Conservation (phyloP, 306 rosid genomes). For the Lagenaria siceraria region DNA sequence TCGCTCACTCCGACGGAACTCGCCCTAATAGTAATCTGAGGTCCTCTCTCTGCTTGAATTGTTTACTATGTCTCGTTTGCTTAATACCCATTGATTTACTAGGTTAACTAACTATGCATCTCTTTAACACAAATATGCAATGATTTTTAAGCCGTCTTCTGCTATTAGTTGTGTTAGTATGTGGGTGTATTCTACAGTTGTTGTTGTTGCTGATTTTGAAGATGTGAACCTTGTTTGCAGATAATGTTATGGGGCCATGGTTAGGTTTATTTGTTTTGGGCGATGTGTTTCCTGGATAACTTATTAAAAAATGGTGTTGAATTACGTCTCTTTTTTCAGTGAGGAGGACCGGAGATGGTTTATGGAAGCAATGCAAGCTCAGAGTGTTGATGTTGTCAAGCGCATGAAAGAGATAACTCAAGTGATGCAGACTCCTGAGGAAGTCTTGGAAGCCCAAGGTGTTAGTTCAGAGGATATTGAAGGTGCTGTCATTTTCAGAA, state of each 20-base stretch:
- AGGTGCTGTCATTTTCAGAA: constrained; percentile 27
- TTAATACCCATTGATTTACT: not conserved
- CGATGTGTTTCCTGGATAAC: not conserved
- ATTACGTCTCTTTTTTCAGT: constrained; percentile 21
- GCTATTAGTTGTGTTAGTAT: not conserved
- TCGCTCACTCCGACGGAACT: constrained; percentile 68
- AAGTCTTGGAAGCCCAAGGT: constrained; percentile 79
- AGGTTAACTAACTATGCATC: not conserved
- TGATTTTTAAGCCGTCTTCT: too few species aligned
- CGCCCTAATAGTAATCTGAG: constrained; percentile 50
- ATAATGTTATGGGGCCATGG: not conserved
- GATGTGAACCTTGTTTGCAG: not conserved
- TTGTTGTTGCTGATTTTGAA: not conserved
- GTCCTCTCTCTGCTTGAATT: constrained; percentile 2
- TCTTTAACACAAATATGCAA: not conserved
- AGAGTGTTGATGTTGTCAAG: constrained; percentile 61
- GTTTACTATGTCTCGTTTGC: not conserved
- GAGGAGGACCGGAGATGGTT: constrained; percentile 87
- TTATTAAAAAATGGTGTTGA: not conserved
- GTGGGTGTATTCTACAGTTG: not conserved
- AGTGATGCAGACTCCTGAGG: constrained; percentile 81
- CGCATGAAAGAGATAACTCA: constrained; percentile 91
- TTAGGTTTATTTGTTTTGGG: not conserved
- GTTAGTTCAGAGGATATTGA: constrained; percentile 58
- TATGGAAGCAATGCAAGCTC: constrained; percentile 89